These are phyloP conservation scores for Eleusine coracana DNA, from an alignment of 176 grass and related monocot genomes.

Conservation along the genomic window DNA sequence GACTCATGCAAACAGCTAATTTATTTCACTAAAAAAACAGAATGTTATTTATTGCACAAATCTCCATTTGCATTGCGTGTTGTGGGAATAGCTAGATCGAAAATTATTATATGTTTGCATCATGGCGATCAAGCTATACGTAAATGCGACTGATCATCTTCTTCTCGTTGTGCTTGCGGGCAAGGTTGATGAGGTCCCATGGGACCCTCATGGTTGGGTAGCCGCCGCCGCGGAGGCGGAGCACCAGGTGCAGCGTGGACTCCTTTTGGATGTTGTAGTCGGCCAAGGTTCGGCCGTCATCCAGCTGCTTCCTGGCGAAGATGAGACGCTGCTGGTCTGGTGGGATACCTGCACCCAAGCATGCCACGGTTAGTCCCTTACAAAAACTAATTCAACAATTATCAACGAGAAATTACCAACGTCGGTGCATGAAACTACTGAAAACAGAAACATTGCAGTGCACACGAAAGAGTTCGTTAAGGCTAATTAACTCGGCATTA, in stretches of 20 bases:
- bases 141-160: constrained; percentile 15
- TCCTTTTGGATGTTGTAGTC: constrained; percentile 67
- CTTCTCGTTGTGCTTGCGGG: background rate
- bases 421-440: too few relatives aligned
- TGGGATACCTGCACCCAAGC: constrained; percentile 27
- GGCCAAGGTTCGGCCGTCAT: constrained; percentile 53
- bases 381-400: too few relatives aligned
- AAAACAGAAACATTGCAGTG: too few relatives aligned
- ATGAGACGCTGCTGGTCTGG: constrained; percentile 66
- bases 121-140: background rate
- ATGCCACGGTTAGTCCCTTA: too few relatives aligned
- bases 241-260: constrained; percentile 57
- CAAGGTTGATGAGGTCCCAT: constrained; percentile 15
- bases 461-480: too few relatives aligned
- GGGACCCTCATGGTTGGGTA: constrained; percentile 1
- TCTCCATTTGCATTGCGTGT: too few relatives aligned
- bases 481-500: too few relatives aligned
- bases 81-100: background rate
- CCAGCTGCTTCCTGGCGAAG: constrained; percentile 65
- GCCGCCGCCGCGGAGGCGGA: constrained; percentile 51
- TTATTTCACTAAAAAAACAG: too few relatives aligned
- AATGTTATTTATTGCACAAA: too few relatives aligned
- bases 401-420: too few relatives aligned
- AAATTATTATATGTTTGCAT: background rate
- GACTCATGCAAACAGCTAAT: too few relatives aligned